phyloP scores from a whole-genome alignment of 148 eudicot species.

The Spergularia bocconei region DNA sequence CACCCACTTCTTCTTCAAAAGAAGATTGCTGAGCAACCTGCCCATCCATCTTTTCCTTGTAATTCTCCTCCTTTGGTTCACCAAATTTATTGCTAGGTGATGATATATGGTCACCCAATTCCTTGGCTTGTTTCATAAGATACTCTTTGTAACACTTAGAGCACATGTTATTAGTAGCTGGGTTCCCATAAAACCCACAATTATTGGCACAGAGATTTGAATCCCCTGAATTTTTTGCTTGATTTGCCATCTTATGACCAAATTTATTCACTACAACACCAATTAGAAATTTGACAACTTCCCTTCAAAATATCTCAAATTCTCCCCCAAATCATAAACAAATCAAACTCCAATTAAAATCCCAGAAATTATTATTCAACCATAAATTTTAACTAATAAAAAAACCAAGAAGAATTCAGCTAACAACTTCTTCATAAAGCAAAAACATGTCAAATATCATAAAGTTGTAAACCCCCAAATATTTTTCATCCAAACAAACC shows the following conservation, averaged over 20 bases:
- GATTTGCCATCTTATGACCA: conserved; percentile 22
- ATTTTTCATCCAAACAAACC: conserved; percentile 6
- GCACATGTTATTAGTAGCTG: conserved; percentile 38
- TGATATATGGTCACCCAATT: background rate
- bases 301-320: conserved; percentile 3
- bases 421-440: no score
- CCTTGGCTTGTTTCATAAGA: conserved; percentile 26
- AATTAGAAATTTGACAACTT: background rate
- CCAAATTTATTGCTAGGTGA: conserved; percentile 3
- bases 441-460: no score
- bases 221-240: conserved; percentile 28
- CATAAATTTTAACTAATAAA: background rate
- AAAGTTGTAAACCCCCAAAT: no score
- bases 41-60: background rate
- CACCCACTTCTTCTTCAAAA: conserved; percentile 10
- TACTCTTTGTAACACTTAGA: conserved; percentile 39
- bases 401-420: no score
- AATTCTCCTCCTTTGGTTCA: background rate
- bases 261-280: background rate
- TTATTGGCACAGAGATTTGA: conserved; percentile 39
- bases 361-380: background rate
- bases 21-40: background rate
- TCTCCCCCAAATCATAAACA: background rate
- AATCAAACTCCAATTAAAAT: conserved; percentile 1
- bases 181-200: conserved; percentile 45